phyloP scores from a whole-genome alignment of 768 basidiomycete species.

The Crassisporium funariophilum region DNA sequence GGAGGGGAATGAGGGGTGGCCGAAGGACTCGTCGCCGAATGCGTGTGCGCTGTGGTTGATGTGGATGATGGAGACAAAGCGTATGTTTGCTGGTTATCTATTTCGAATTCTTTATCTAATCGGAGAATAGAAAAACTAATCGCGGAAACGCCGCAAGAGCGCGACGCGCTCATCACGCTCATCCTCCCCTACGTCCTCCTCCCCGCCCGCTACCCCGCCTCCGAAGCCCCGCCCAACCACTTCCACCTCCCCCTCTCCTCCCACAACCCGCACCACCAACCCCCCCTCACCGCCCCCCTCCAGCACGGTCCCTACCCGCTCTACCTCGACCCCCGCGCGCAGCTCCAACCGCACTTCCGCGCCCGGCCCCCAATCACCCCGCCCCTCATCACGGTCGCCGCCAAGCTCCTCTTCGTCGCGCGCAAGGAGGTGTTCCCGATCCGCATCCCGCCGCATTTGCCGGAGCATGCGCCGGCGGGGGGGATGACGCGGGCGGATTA shows the following conservation, averaged over 20 bases:
- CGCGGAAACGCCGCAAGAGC: slow-evolving; percentile 23
- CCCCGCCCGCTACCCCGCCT: slow-evolving; percentile 56
- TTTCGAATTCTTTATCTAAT: background rate
- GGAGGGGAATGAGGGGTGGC: slow-evolving; percentile 52
- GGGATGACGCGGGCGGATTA: slow-evolving; percentile 61
- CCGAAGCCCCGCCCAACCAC: slow-evolving; percentile 64
- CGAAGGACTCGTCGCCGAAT: slow-evolving; percentile 48
- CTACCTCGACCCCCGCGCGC: slow-evolving; percentile 17
- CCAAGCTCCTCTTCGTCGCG: slow-evolving; percentile 64
- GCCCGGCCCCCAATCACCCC: slow-evolving; percentile 27
- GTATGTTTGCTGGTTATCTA: slow-evolving; percentile 37
- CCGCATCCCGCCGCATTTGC: slow-evolving; percentile 40
- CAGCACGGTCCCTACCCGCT: slow-evolving; percentile 13
- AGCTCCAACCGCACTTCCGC: slow-evolving; percentile 31
- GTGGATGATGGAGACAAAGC: slow-evolving; percentile 57
- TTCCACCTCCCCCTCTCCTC: slow-evolving; percentile 58
- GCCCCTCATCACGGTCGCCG: slow-evolving; percentile 57
- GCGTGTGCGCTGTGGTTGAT: slow-evolving; percentile 62
- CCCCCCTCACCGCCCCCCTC: slow-evolving; percentile 17
- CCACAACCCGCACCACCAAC: slow-evolving; percentile 51
- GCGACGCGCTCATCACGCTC: slow-evolving; percentile 29
- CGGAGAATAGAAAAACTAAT: slow-evolving; percentile 26
- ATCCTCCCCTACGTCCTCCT: slow-evolving; percentile 40
- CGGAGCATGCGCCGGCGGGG: slow-evolving; percentile 29
- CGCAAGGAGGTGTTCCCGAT: slow-evolving; percentile 54